phyloP scores from a whole-genome alignment of 805 yeast genomes.

The Candida pseudofarinosa region DNA sequence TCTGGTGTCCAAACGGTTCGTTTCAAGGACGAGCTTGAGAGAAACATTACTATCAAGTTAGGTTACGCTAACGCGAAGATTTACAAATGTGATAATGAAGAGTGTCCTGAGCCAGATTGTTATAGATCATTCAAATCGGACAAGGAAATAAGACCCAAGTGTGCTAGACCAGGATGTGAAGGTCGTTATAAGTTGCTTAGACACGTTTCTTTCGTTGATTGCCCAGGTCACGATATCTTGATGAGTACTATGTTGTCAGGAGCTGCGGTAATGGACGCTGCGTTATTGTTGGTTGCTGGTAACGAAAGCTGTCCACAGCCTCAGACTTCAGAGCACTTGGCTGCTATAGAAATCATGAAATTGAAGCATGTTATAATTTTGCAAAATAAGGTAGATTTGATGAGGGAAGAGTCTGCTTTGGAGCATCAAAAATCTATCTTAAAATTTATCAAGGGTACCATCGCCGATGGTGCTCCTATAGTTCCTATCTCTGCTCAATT shows the following conservation, averaged over 20 bases:
- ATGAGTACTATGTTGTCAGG: slow-evolving; percentile 99
- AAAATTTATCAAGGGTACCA: slow-evolving; percentile 93
- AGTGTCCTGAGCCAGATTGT: slow-evolving; percentile 91
- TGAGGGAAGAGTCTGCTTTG: slow-evolving; percentile 94
- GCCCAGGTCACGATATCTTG: slow-evolving; percentile 99
- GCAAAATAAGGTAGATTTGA: slow-evolving; percentile 97
- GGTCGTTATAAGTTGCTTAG: slow-evolving; percentile 88
- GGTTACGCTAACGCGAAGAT: slow-evolving; percentile 99
- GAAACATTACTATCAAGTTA: slow-evolving; percentile 96
- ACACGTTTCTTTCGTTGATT: slow-evolving; percentile 98
- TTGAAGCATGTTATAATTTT: slow-evolving; percentile 92
- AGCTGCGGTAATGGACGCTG: slow-evolving; percentile 99
- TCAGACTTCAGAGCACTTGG: slow-evolving; percentile 98
- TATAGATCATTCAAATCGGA: slow-evolving; percentile 92
- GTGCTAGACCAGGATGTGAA: slow-evolving; percentile 82
- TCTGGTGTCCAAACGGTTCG: slow-evolving; percentile 99
- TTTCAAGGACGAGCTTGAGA: slow-evolving; percentile 97
- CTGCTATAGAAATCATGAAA: slow-evolving; percentile 99
- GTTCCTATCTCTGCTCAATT: slow-evolving; percentile 98
- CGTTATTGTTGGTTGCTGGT: slow-evolving; percentile 91
- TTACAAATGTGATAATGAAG: slow-evolving; percentile 82
- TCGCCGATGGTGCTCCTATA: slow-evolving; percentile 98
- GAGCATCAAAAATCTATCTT: slow-evolving; percentile 93
- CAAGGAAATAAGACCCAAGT: slow-evolving; percentile 90
- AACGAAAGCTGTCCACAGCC: slow-evolving; percentile 99